Percentiles rank a stretch among this genome's conserved stretches.
Evolutionary conservation across 345 rosid species (phyloP).

Genomic region (thale cress (Arabidopsis thaliana)): TAIR10.1 NC_003074.8:21408001-21408500

Average conservation of each 20-base stretch:
- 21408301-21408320: conserved; percentile 54
- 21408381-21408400: conserved; percentile 39
- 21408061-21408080: conserved; percentile 62
- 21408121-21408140: conserved; percentile 69
- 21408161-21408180: conserved; percentile 62
- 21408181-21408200: conserved; percentile 78
- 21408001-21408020: conserved; percentile 39
- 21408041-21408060: conserved; percentile 70
- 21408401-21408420: conserved; percentile 40
- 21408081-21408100: conserved; percentile 40
- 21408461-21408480: conserved; percentile 45
- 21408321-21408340: neutral
- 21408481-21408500: conserved; percentile 24
- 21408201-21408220: conserved; percentile 63
- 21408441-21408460: conserved; percentile 44
- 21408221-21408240: conserved; percentile 49
- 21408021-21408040: conserved; percentile 53
- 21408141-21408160: conserved; percentile 76
- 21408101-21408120: conserved; percentile 45
- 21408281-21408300: conserved; percentile 69
- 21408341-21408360: conserved; percentile 27
- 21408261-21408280: conserved; percentile 62
- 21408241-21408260: conserved; percentile 67
- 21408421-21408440: conserved; percentile 40
- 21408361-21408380: conserved; percentile 38